phyloP scores from a whole-genome alignment of 768 basidiomycete genomes.

The Psilocybe cyanescens region DNA sequence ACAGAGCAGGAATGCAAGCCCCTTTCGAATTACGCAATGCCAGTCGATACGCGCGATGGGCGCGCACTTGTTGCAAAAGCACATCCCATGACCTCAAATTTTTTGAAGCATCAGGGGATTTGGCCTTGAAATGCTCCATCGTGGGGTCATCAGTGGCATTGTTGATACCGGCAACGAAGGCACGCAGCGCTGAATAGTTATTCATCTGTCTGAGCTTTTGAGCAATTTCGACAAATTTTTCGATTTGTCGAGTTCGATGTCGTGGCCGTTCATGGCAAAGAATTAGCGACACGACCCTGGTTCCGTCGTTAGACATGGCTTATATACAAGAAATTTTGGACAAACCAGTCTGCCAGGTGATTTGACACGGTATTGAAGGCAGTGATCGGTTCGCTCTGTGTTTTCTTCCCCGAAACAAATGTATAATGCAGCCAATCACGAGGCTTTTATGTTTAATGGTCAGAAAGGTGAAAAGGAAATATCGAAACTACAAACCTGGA shows the following conservation, averaged over 20 bases:
- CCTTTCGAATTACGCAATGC: constrained; percentile 86
- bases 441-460: constrained; percentile 50
- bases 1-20: constrained; percentile 88
- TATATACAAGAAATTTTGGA: constrained; percentile 23
- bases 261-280: constrained; percentile 83
- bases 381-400: constrained; percentile 70
- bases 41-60: constrained; percentile 90
- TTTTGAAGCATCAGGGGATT: constrained; percentile 74
- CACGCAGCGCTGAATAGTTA: constrained; percentile 93
- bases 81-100: constrained; percentile 83
- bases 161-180: constrained; percentile 93
- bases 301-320: not conserved
- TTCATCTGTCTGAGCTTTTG: constrained; percentile 79
- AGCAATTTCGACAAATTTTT: constrained; percentile 88
- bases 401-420: constrained; percentile 68
- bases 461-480: not conserved
- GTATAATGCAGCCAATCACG: constrained; percentile 87
- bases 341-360: constrained; percentile 81
- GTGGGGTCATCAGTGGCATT: constrained; percentile 81
- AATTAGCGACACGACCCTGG: constrained; percentile 90
- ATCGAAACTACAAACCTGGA: constrained; percentile 58
- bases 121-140: constrained; percentile 71
- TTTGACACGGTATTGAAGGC: constrained; percentile 79
- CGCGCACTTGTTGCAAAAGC: constrained; percentile 78
- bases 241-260: constrained; percentile 78